Percentiles rank a stretch among this genome's conserved stretches.
phyloP scores from a whole-genome alignment of 108 stramenopile genomes.

The Fistulifera pelliculosa region DNA sequence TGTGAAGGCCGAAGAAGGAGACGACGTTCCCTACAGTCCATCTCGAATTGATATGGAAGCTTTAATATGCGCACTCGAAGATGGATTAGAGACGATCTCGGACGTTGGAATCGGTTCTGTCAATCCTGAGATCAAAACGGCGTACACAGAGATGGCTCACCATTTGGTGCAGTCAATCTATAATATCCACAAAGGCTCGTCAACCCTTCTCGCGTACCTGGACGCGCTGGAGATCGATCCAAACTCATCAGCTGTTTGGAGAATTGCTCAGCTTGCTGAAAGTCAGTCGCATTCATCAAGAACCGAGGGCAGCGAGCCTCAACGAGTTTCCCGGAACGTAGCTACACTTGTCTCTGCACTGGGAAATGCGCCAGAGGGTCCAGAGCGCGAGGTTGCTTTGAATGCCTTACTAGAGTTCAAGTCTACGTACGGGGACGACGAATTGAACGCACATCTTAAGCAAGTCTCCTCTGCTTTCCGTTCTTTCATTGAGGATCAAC shows the following conservation, averaged over 20 bases:
- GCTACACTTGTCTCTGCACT: slow-evolving; percentile 52
- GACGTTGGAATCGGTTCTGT: background rate
- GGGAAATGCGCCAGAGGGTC: slow-evolving; percentile 37
- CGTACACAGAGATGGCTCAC: slow-evolving; percentile 8
- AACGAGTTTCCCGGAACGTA: slow-evolving; percentile 10
- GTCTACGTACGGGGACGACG: slow-evolving; percentile 31
- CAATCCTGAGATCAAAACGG: background rate
- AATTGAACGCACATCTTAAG: slow-evolving; percentile 49
- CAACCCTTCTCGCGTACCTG: slow-evolving; percentile 7
- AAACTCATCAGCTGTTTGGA: slow-evolving; percentile 13
- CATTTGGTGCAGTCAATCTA: slow-evolving; percentile 2
- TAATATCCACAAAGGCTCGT: background rate
- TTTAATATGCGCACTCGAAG: slow-evolving; percentile 39
- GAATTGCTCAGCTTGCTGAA: background rate
- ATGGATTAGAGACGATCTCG: slow-evolving; percentile 14
- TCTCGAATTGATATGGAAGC: slow-evolving; percentile 43
- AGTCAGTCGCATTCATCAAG: background rate
- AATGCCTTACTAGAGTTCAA: slow-evolving; percentile 41
- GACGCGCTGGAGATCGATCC: slow-evolving; percentile 25
- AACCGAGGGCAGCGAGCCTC: background rate
- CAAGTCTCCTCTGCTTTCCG: slow-evolving; percentile 57
- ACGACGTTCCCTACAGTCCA: slow-evolving; percentile 20
- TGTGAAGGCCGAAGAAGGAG: slow-evolving; percentile 46
- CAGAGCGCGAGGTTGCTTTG: slow-evolving; percentile 43
- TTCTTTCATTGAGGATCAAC: slow-evolving; percentile 44